Evolutionary conservation across 225 moss, liverwort and hornwort species (phyloP).

Genomic region (Asterella californica): DNA sequence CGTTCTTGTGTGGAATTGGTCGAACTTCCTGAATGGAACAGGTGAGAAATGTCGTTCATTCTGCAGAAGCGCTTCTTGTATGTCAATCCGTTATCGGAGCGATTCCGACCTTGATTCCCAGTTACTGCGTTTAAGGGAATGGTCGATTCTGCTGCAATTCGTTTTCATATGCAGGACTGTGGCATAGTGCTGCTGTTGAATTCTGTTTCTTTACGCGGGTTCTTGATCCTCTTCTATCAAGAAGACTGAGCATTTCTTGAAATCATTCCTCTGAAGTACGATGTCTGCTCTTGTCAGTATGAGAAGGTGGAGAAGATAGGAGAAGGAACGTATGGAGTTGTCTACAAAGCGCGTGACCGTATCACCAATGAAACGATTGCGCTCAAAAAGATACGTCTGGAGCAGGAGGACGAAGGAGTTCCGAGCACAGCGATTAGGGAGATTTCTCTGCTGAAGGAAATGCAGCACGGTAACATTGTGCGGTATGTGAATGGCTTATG

Average conservation of each 20-base stretch:
- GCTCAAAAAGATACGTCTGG: slow-evolving; percentile 93
- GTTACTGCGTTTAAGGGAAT: neutral
- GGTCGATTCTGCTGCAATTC: slow-evolving; percentile 1
- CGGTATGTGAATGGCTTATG: slow-evolving; percentile 46
- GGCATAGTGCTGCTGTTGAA: neutral
- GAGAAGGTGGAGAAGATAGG: slow-evolving; percentile 99
- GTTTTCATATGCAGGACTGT: neutral
- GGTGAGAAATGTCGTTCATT: slow-evolving; percentile 22
- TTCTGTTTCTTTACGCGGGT: neutral
- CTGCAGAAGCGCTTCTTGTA: neutral
- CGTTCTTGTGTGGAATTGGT: slow-evolving; percentile 14
- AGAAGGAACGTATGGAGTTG: slow-evolving; percentile 97
- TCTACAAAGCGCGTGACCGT: slow-evolving; percentile 96
- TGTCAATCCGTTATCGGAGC: neutral
- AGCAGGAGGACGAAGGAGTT: slow-evolving; percentile 99
- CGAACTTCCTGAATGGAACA: slow-evolving; percentile 50
- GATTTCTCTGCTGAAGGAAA: slow-evolving; percentile 95
- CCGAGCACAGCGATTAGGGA: slow-evolving; percentile 97
- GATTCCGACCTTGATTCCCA: neutral
- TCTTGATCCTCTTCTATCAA: slow-evolving; percentile 1
- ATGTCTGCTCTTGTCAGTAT: slow-evolving; percentile 54
- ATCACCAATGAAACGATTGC: slow-evolving; percentile 96
- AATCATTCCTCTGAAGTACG: neutral
- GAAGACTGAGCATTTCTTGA: neutral
- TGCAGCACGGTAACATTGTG: slow-evolving; percentile 99